Evolutionary conservation across 495 filamentous ascomycete species (phyloP).

Genomic region (Hypoxylon intermedium): DNA sequence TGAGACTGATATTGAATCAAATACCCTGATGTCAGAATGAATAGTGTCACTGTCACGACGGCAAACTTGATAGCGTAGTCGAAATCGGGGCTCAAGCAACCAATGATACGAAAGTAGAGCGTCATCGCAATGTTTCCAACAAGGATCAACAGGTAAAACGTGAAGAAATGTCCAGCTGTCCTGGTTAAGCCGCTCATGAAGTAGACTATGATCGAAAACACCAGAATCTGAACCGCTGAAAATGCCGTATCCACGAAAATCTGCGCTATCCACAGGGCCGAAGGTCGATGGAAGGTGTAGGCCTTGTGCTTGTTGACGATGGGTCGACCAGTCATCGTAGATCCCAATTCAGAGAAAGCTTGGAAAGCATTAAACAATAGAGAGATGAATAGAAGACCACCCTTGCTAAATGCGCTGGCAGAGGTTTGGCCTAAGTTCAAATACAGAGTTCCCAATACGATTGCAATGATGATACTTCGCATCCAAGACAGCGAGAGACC

Average conservation of each 20-base stretch:
- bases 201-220: constrained; percentile 80
- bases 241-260: constrained; percentile 81
- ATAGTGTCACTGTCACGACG: constrained; percentile 75
- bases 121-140: constrained; percentile 79
- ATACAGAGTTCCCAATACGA: constrained; percentile 81
- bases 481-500: constrained; percentile 76
- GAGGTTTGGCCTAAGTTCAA: constrained; percentile 70
- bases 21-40: constrained; percentile 81
- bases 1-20: constrained; percentile 74
- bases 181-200: constrained; percentile 75
- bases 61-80: constrained; percentile 86
- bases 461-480: constrained; percentile 75
- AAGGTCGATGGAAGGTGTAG: constrained; percentile 80
- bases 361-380: constrained; percentile 83
- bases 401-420: constrained; percentile 76
- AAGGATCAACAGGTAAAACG: constrained; percentile 74
- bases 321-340: constrained; percentile 74
- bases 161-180: constrained; percentile 78
- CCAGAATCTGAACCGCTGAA: constrained; percentile 67
- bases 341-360: constrained; percentile 74
- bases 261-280: constrained; percentile 80
- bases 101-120: constrained; percentile 78
- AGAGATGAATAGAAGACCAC: constrained; percentile 76
- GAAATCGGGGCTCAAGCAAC: constrained; percentile 80
- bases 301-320: constrained; percentile 82